Conservation (phyloP, 169 alveolate species). For the Cryptosporidium sp. region DNA sequence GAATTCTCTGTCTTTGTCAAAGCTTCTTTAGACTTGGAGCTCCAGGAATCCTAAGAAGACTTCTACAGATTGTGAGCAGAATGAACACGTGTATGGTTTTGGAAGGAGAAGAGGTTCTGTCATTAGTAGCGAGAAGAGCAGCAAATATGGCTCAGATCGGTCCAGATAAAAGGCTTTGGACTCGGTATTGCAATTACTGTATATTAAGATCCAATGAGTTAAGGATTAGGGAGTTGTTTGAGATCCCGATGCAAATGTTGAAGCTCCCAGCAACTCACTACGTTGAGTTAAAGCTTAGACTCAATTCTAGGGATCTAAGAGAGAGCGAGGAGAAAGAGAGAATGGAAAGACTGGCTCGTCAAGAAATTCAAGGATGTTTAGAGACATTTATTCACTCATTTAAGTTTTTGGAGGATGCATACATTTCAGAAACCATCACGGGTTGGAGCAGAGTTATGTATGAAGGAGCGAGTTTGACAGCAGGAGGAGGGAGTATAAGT, state of each 20-base stretch:
- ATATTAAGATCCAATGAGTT: constrained; percentile 54
- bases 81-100: constrained; percentile 12
- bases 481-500: constrained; percentile 14
- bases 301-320: neutral
- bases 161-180: constrained; percentile 58
- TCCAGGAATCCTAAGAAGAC: constrained; percentile 18
- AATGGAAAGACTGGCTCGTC: constrained; percentile 62
- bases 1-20: constrained; percentile 28
- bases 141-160: constrained; percentile 10
- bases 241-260: constrained; percentile 70
- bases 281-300: constrained; percentile 39
- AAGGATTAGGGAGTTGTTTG: constrained; percentile 43
- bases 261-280: constrained; percentile 69
- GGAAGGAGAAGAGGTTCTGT: neutral
- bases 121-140: constrained; percentile 6
- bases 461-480: constrained; percentile 39
- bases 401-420: constrained; percentile 10
- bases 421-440: constrained; percentile 47
- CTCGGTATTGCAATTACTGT: constrained; percentile 59
- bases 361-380: constrained; percentile 67
- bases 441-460: constrained; percentile 56
- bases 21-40: constrained; percentile 20
- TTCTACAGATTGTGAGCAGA: constrained; percentile 14
- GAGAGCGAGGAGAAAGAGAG: constrained; percentile 33
- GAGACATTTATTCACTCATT: constrained; percentile 49